Base-by-base conservation (phyloP, 2,329 filamentous ascomycete genomes). In the Apiospora sp. region DNA sequence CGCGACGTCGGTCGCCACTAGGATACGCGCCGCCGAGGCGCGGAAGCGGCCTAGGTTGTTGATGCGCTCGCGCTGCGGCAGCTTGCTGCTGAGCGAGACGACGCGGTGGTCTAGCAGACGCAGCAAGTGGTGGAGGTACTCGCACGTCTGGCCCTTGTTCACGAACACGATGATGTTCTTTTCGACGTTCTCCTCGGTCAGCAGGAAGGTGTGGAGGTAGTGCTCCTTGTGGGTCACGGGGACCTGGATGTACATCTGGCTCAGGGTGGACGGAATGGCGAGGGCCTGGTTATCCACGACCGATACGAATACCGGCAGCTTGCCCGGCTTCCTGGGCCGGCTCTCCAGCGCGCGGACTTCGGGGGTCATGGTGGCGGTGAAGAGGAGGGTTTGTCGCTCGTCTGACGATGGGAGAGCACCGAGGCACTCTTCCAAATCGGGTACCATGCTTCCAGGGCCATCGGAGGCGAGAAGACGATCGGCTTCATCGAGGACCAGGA, bases 1-100 rank as follows among this genome's bases (percentile, higher is more conserved):
- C 0, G 96, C 96, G 19, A 99, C 95, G 81, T 99, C 96, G 0
- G 96, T 99, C 0, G 96, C 96, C 14, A 99, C 93, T 1, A 99
- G 89, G 72, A 99, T 93, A 19, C 96, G 90, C 8, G 96, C 95
- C 0, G 95, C 96, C 7, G 91, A 90, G 2, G 96, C 96, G 44
- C 96, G 93, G 87, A 99, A 99, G 14, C 96, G 92, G 2, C 92
- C 94, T 0, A 99, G 89, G 80, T 98, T 98, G 78, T 94, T 91
- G 70, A 92, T 93, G 73, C 96, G 91, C 80, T 98, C 93, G 14
- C 91, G 89, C 80, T 99, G 96, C 0, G 92, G 92, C 0, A 99
- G 91, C 69, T 91, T 91, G 13, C 94, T 98, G 85, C 99, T 96
- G 44, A 99, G 87, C 1, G 95, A 92, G 0, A 96, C 98, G 49